Evolutionary conservation across 176 grass and related monocot genomes (phyloP).

Genomic region (Carex cristatella): DNA sequence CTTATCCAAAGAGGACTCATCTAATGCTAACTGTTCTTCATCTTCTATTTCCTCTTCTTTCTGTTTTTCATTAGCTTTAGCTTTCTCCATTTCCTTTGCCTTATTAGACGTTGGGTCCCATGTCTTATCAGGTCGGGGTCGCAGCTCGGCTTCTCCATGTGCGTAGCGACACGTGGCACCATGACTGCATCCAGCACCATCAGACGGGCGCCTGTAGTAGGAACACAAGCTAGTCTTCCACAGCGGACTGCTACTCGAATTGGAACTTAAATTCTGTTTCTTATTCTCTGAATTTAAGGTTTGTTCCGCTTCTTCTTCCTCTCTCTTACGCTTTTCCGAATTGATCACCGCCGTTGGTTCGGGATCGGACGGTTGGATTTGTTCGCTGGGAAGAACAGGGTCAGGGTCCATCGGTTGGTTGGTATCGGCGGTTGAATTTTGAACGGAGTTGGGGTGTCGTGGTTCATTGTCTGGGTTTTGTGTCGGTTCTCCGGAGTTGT

Average conservation of each 20-base stretch:
- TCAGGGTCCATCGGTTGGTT: slow-evolving; percentile 1
- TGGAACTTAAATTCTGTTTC: not conserved
- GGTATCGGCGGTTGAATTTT: not conserved
- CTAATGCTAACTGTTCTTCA: slow-evolving; percentile 43
- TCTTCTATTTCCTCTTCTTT: slow-evolving; percentile 6
- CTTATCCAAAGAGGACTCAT: slow-evolving; percentile 52
- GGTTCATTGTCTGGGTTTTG: not conserved
- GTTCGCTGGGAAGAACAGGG: not conserved
- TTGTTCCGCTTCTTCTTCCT: slow-evolving; percentile 2
- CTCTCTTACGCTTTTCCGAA: slow-evolving; percentile 67
- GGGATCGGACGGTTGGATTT: not conserved
- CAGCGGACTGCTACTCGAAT: slow-evolving; percentile 23
- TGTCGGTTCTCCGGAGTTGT: not conserved
- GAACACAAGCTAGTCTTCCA: slow-evolving; percentile 97
- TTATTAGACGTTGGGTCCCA: slow-evolving; percentile 83
- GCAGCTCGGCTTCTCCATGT: slow-evolving; percentile 83
- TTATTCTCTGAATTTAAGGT: not conserved
- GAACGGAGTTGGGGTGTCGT: not conserved
- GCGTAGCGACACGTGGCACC: slow-evolving; percentile 73
- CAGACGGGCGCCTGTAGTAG: slow-evolving; percentile 44
- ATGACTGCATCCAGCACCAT: slow-evolving; percentile 55
- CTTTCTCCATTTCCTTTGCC: slow-evolving; percentile 47
- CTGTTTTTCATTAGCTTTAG: slow-evolving; percentile 16
- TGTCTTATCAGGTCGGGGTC: slow-evolving; percentile 60
- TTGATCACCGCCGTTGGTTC: not conserved